phyloP scores from a whole-genome alignment of 2,329 filamentous ascomycete species.

The Botrytis elliptica region DNA sequence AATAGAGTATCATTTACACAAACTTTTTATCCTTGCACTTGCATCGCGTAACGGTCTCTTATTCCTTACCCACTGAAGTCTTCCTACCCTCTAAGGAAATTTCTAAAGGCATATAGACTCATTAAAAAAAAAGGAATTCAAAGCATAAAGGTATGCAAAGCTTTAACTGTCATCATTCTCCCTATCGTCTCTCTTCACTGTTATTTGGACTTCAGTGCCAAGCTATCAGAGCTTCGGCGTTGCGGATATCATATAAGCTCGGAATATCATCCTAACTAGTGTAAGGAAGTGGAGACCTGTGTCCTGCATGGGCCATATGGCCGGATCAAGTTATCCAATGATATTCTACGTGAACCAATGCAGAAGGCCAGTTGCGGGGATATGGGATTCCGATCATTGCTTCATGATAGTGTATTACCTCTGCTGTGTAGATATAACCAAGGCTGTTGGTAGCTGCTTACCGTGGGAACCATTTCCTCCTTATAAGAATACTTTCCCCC shows the following conservation, averaged over 20 bases:
- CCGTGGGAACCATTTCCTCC: neutral
- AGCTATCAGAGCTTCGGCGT: conserved; percentile 18
- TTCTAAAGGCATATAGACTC: neutral
- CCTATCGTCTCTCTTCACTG: neutral
- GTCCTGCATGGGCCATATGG: conserved; percentile 33
- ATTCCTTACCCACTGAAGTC: neutral
- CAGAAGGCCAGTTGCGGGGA: conserved; percentile 31
- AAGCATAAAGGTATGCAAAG: conserved; percentile 14
- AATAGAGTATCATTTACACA: neutral
- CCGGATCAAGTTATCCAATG: conserved; percentile 28
- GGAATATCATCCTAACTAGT: conserved; percentile 29
- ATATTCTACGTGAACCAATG: conserved; percentile 5
- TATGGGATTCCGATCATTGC: conserved; percentile 27
- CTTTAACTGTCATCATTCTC: neutral
- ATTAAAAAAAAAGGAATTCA: neutral
- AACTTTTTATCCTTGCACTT: neutral
- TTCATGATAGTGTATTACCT: conserved; percentile 17
- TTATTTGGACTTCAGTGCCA: neutral
- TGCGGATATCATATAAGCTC: conserved; percentile 26
- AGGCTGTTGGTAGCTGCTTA: conserved; percentile 22
- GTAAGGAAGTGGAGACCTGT: conserved; percentile 28
- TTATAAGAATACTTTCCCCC: neutral
- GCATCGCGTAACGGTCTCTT: neutral
- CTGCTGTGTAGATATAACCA: conserved; percentile 32
- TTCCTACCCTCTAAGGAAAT: neutral